Percentiles rank a stretch among this genome's conserved stretches.
phyloP scores from a whole-genome alignment of 768 basidiomycete genomes.

The Boletus subcaerulescens region DNA sequence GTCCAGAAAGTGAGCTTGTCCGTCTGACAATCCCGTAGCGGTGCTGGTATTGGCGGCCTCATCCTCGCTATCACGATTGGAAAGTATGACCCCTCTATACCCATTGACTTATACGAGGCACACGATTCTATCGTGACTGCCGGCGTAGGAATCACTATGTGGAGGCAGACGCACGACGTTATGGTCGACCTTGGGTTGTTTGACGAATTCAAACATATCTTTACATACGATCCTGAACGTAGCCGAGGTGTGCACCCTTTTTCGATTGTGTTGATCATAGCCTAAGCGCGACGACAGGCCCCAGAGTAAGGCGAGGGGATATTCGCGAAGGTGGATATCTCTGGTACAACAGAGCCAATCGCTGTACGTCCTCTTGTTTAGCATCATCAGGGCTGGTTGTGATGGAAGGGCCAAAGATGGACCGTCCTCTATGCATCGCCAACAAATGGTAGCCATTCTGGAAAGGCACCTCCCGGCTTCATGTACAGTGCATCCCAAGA shows the following conservation, averaged over 20 bases:
- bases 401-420: slow-evolving; percentile 1
- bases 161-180: slow-evolving; percentile 46
- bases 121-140: slow-evolving; percentile 37
- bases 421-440: slow-evolving; percentile 20
- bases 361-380: slow-evolving; percentile 11
- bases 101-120: slow-evolving; percentile 47
- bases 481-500: slow-evolving; percentile 16
- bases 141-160: slow-evolving; percentile 45
- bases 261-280: neutral
- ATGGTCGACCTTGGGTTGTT: slow-evolving; percentile 42
- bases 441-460: slow-evolving; percentile 17
- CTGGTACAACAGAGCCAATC: slow-evolving; percentile 23
- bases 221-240: slow-evolving; percentile 9
- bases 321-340: slow-evolving; percentile 29
- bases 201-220: slow-evolving; percentile 28
- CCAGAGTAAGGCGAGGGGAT: slow-evolving; percentile 24
- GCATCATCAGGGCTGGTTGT: neutral
- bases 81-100: slow-evolving; percentile 29
- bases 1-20: neutral
- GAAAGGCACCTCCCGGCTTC: slow-evolving; percentile 18
- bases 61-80: slow-evolving; percentile 39
- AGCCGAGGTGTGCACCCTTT: slow-evolving; percentile 3
- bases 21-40: slow-evolving; percentile 14
- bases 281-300: neutral
- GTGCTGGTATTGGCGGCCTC: slow-evolving; percentile 44